A percentile compares a stretch with the other conserved stretches of the same genome.
Conservation (phyloP, 129 eudicot genomes). For the Helianthus tuberosus region DNA sequence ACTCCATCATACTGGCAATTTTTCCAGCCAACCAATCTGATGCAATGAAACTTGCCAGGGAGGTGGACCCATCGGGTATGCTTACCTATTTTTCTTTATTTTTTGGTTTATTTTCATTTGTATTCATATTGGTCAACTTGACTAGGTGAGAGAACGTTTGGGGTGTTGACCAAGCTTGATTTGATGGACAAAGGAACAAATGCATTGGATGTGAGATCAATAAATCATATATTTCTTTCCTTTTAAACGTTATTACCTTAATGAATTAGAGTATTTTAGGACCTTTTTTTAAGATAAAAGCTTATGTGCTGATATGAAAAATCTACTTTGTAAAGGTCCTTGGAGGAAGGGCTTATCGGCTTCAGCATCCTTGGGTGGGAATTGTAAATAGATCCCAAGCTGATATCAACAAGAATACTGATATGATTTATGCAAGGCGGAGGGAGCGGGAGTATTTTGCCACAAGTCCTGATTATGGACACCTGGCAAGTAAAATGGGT, state of each 20-base stretch:
- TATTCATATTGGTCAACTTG: constrained; percentile 18
- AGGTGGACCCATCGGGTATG: constrained; percentile 68
- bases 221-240: constrained; percentile 9
- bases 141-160: constrained; percentile 67
- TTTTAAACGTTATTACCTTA: not conserved
- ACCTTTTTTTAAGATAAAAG: not conserved
- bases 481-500: constrained; percentile 66
- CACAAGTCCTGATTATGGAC: constrained; percentile 55
- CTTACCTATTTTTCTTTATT: not conserved
- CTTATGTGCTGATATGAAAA: constrained; percentile 14
- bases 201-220: constrained; percentile 57
- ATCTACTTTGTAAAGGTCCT: constrained; percentile 47
- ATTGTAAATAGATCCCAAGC: too few species aligned
- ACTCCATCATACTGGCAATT: constrained; percentile 78
- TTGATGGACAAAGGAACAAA: constrained; percentile 78
- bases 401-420: too few species aligned
- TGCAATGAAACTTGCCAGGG: constrained; percentile 74
- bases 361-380: too few species aligned
- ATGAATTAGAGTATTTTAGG: too few species aligned
- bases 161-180: constrained; percentile 76
- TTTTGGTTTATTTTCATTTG: not conserved
- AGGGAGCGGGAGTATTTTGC: constrained; percentile 27
- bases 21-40: constrained; percentile 88
- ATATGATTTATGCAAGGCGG: too few species aligned
- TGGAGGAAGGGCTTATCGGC: too few species aligned